These are phyloP conservation scores for Sporopachydermia lactativora DNA, from an alignment of 805 yeast genomes.

Conservation along the genomic window DNA sequence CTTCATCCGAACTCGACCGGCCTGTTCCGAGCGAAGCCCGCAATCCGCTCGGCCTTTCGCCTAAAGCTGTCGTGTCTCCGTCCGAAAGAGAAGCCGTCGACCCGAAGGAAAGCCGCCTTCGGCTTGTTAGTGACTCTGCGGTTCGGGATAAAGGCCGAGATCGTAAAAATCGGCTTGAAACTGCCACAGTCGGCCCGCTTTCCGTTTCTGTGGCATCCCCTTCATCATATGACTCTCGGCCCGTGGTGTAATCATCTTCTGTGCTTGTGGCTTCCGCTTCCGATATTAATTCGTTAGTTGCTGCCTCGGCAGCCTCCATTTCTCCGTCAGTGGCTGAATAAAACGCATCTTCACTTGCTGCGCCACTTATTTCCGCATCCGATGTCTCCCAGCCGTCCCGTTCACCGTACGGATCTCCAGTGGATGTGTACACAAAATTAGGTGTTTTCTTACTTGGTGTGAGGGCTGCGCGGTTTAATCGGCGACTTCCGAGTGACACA, in stretches of 20 bases:
- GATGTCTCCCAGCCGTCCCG: slow-evolving; percentile 3
- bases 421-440: neutral
- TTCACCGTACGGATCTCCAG: slow-evolving; percentile 3
- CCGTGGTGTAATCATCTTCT: slow-evolving; percentile 13
- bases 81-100: slow-evolving; percentile 8
- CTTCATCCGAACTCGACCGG: slow-evolving; percentile 8
- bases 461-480: neutral
- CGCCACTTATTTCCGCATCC: slow-evolving; percentile 11
- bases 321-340: neutral
- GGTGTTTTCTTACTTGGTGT: neutral
- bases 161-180: neutral
- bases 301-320: slow-evolving; percentile 15
- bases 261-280: slow-evolving; percentile 13
- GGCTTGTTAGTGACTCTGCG: neutral
- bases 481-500: neutral
- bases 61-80: slow-evolving; percentile 3
- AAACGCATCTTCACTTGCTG: slow-evolving; percentile 6
- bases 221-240: slow-evolving; percentile 6
- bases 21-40: slow-evolving; percentile 2
- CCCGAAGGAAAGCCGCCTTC: slow-evolving; percentile 8
- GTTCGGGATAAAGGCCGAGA: neutral
- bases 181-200: too few species aligned
- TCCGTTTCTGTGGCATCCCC: slow-evolving; percentile 20
- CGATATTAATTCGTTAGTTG: slow-evolving; percentile 13
- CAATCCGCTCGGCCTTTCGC: neutral